Base-by-base conservation (phyloP, 352 stramenopile genomes). In the Phytophthora fragariae region DNA sequence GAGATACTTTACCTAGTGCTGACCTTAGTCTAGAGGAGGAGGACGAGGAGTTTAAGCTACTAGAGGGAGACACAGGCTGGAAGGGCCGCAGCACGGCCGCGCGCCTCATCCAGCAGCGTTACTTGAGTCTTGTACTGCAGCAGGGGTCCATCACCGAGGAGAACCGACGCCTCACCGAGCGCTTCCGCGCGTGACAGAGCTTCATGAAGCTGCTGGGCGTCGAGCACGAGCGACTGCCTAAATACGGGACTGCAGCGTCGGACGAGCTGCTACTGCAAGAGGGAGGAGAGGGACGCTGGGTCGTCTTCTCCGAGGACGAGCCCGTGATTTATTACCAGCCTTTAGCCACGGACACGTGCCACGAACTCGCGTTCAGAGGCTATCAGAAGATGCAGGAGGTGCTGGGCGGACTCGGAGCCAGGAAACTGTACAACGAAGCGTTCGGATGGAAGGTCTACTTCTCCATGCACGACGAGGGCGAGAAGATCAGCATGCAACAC, bases 381-480 rank as follows among this genome's bases (percentile, higher is more conserved):
- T 81, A 81, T 39, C 65, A 78, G 31, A 52, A 57, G 1, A 70
- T 81, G 70, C 65, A 76, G 44, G 62, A 81, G 39, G 21, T 81
- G 21, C 19, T 72, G 8, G 35, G 56, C 33, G 74, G 70, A 33
- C 57, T 58, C 0, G 74, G 70, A 11, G 70, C 74, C 7, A 66
- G 70, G 37, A 65, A 59, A 39, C 24, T 78, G 21, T 68, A 77
- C 46, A 73, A 78, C 12, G 70, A 81, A 74, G 70, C 64, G 8
- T 81, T 81, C 19, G 74, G 74, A 2, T 81, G 74, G 74, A 75
- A 78, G 57, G 70, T 81, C 3, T 66, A 61, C 35, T 81, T 78
- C 27, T 75, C 74, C 10, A 78, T 75, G 69, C 62, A 75, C n/a
- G 46, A 69, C 29, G 57, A 73, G 4, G 49, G 37, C 1, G 41